phyloP scores from a whole-genome alignment of 2,329 filamentous ascomycete species.

The Fusarium robinianum region DNA sequence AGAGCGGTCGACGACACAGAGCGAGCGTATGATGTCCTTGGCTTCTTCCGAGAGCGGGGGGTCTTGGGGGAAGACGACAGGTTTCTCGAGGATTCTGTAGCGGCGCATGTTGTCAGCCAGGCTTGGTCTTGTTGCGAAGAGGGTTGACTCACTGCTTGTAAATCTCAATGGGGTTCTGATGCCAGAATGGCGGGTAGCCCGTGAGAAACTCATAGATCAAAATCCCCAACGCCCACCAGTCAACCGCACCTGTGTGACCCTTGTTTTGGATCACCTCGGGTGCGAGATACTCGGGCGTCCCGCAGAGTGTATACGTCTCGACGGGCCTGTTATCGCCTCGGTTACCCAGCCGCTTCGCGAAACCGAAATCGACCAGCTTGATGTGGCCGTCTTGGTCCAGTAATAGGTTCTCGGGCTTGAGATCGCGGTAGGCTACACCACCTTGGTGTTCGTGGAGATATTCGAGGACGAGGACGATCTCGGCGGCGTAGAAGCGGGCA shows the following conservation, averaged over 20 bases:
- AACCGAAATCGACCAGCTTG: slow-evolving; percentile 84
- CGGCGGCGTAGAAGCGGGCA: slow-evolving; percentile 80
- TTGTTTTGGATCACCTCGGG: slow-evolving; percentile 86
- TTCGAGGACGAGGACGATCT: slow-evolving; percentile 81
- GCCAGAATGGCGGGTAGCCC: slow-evolving; percentile 85
- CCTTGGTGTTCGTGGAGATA: slow-evolving; percentile 79
- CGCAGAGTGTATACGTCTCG: slow-evolving; percentile 83
- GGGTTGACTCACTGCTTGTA: slow-evolving; percentile 68
- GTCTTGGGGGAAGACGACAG: slow-evolving; percentile 73
- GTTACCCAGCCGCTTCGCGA: slow-evolving; percentile 75
- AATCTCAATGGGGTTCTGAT: slow-evolving; percentile 84
- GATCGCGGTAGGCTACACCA: slow-evolving; percentile 76
- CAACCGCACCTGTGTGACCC: slow-evolving; percentile 74
- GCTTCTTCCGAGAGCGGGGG: slow-evolving; percentile 68
- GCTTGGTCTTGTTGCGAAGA: not conserved
- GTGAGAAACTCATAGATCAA: slow-evolving; percentile 84
- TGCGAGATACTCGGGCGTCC: slow-evolving; percentile 82
- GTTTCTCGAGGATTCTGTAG: slow-evolving; percentile 76
- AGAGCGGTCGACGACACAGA: slow-evolving; percentile 80
- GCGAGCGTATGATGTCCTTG: slow-evolving; percentile 73
- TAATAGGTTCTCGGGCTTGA: slow-evolving; percentile 83
- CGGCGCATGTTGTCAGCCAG: not conserved
- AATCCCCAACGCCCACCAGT: slow-evolving; percentile 88
- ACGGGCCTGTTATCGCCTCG: slow-evolving; percentile 50
- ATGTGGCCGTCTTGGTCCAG: slow-evolving; percentile 79